Percentiles rank a stretch among this genome's conserved stretches.
Evolutionary conservation across 176 grass and related monocot genomes (phyloP).

Genomic region (Musa beccarii): DNA sequence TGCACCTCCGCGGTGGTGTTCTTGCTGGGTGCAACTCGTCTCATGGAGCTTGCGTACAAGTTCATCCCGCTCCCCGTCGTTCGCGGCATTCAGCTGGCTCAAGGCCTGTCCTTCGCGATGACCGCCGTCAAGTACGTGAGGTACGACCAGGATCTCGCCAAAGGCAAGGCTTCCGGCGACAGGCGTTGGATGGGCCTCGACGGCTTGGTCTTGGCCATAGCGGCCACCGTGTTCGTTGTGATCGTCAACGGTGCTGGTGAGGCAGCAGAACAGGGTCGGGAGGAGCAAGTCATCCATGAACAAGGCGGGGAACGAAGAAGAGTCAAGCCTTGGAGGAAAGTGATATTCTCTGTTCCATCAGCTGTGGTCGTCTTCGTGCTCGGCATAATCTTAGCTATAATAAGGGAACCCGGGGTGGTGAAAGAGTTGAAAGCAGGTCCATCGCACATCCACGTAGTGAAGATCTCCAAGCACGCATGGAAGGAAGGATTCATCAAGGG

Average conservation of each 20-base stretch:
- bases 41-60: slow-evolving; percentile 63
- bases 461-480: slow-evolving; percentile 56
- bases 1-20: slow-evolving; percentile 49
- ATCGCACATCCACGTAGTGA: slow-evolving; percentile 42
- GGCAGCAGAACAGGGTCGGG: neutral
- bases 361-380: slow-evolving; percentile 66
- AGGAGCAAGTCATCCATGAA: neutral
- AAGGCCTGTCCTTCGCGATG: slow-evolving; percentile 85
- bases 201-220: slow-evolving; percentile 55
- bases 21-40: slow-evolving; percentile 60
- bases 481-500: slow-evolving; percentile 70
- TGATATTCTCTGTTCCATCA: slow-evolving; percentile 31
- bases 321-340: neutral
- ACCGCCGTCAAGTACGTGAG: slow-evolving; percentile 75
- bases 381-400: slow-evolving; percentile 55
- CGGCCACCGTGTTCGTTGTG: slow-evolving; percentile 47
- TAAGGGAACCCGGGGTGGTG: slow-evolving; percentile 46
- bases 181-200: slow-evolving; percentile 64
- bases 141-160: slow-evolving; percentile 59
- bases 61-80: slow-evolving; percentile 78
- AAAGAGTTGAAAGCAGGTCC: slow-evolving; percentile 48
- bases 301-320: neutral
- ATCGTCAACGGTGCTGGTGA: slow-evolving; percentile 64
- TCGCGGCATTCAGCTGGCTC: slow-evolving; percentile 80
- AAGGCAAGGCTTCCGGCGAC: slow-evolving; percentile 33